These are phyloP conservation scores for Ogataea pini DNA, from an alignment of 805 yeast genomes.

Conservation along the genomic window DNA sequence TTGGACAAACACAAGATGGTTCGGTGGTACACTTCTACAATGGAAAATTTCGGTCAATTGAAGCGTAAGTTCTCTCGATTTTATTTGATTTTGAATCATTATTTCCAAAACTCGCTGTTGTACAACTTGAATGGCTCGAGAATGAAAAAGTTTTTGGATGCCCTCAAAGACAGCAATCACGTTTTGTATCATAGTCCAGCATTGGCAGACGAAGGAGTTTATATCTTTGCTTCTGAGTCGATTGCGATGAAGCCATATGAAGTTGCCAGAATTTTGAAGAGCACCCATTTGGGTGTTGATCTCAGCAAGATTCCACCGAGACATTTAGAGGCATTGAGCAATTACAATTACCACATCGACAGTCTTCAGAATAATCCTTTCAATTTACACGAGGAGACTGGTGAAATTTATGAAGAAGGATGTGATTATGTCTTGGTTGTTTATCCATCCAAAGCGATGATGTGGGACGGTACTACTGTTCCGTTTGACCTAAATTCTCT, in stretches of 20 bases:
- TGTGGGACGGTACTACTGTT: conserved; percentile 85
- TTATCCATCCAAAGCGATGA: conserved; percentile 79
- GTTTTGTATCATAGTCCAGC: conserved; percentile 69
- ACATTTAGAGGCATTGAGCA: conserved; percentile 34
- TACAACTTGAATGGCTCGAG: conserved; percentile 55
- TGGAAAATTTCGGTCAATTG: conserved; percentile 71
- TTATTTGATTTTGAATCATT: conserved; percentile 61
- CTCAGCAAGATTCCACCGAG: conserved; percentile 36
- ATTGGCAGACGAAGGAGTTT: conserved; percentile 72
- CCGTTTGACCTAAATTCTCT: conserved; percentile 49
- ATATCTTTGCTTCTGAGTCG: conserved; percentile 73
- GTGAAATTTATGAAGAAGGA: conserved; percentile 18
- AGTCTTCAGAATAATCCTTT: conserved; percentile 10
- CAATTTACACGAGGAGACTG: conserved; percentile 7
- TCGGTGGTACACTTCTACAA: conserved; percentile 67
- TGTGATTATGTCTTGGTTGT: conserved; percentile 68
- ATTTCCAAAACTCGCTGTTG: conserved; percentile 71
- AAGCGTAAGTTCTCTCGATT: conserved; percentile 84
- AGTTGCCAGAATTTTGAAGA: conserved; percentile 45
- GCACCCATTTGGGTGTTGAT: conserved; percentile 55
- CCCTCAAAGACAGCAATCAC: conserved; percentile 67
- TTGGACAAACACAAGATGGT: conserved; percentile 44
- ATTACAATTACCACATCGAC: conserved; percentile 29
- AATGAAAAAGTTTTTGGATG: conserved; percentile 52
- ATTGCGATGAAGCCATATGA: conserved; percentile 44